Evolutionary conservation across 768 basidiomycete genomes (phyloP), one percentile per base, ranked within the genome.

Genomic region (Boletus subparvulus): DNA sequence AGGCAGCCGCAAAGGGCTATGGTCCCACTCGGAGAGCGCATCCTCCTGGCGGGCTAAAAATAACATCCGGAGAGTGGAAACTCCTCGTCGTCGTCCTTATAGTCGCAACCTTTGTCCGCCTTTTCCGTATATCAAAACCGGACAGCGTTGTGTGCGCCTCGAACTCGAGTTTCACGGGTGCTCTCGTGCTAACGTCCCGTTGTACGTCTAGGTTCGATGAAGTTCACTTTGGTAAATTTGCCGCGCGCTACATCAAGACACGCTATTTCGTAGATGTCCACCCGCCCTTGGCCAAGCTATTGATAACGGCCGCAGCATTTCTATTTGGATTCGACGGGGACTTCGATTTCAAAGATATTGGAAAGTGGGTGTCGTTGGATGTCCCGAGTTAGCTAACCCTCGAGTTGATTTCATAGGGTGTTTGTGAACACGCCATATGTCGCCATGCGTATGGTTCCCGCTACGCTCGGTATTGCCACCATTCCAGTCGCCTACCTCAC

Each of bases 171-270:
- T 19, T 44, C 21, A 12, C 45, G 19, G 7, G 14, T 36, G 21
- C 1, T 40, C 33, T 39, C 8, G 32, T 24, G 39, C 55, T 66
- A n/a, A 55, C 28, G 5, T 35, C 30, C 33, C 14, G 16, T 50
- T 33, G 35, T 45, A 5, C 44, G 3, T 58, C 24, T 65, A 97
- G 95, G 42, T 98, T 98, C 72, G 96, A 98, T 69, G 96, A 98
- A 72, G 96, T 98, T 0, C 96, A 98, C 71, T 98, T 98, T 71
- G 96, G 96, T 58, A 97, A 97, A 72, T 98, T 98, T 68, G 94
- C 96, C 7, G 80, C 84, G 46, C 91, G 90, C 68, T 98, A 98
- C 69, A 91, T 98, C 80, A 92, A 92, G 78, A 87, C 89, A 39
- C 82, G 86, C 61, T 94, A 92, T 72, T 94, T 90, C 66, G 88